Conservation (phyloP, 129 eudicot species). For the Sambucus nigra region DNA sequence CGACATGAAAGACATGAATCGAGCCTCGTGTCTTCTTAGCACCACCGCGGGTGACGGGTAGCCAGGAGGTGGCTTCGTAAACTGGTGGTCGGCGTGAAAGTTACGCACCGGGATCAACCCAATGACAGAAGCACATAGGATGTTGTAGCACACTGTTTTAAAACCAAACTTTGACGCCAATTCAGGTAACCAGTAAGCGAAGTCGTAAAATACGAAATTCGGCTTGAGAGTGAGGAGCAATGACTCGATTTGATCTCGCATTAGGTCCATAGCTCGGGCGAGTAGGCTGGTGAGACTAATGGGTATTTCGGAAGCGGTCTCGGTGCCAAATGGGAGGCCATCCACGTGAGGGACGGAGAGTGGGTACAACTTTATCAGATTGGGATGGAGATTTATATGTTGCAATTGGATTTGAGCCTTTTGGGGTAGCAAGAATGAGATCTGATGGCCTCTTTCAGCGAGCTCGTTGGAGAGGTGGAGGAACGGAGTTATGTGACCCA, state of each 20-base stretch:
- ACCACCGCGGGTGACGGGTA: slow-evolving; percentile 39
- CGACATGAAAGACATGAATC: slow-evolving; percentile 10
- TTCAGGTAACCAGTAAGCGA: slow-evolving; percentile 48
- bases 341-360: no score
- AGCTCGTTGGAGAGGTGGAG: slow-evolving; percentile 38
- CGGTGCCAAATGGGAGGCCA: no score
- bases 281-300: slow-evolving; percentile 9
- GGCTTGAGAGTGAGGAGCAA: slow-evolving; percentile 19
- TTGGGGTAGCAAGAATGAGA: slow-evolving; percentile 27
- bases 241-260: slow-evolving; percentile 27
- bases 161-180: slow-evolving; percentile 22
- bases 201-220: slow-evolving; percentile 47
- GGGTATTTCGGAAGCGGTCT: no score
- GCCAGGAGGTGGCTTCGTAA: slow-evolving; percentile 35
- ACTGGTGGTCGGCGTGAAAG: slow-evolving; percentile 12
- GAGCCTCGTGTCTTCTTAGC: slow-evolving; percentile 25
- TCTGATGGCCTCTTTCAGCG: no score
- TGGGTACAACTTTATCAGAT: slow-evolving; percentile 31
- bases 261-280: slow-evolving; percentile 36
- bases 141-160: slow-evolving; percentile 32
- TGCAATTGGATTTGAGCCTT: slow-evolving; percentile 21
- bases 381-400: slow-evolving; percentile 20
- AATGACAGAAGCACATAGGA: slow-evolving; percentile 38
- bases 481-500: slow-evolving; percentile 45
- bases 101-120: slow-evolving; percentile 28